A percentile compares a stretch with the other conserved stretches of the same genome.
These are phyloP conservation scores for Chlorella sp. DNA, from an alignment of 139 green algal genomes.

Conservation along the genomic window DNA sequence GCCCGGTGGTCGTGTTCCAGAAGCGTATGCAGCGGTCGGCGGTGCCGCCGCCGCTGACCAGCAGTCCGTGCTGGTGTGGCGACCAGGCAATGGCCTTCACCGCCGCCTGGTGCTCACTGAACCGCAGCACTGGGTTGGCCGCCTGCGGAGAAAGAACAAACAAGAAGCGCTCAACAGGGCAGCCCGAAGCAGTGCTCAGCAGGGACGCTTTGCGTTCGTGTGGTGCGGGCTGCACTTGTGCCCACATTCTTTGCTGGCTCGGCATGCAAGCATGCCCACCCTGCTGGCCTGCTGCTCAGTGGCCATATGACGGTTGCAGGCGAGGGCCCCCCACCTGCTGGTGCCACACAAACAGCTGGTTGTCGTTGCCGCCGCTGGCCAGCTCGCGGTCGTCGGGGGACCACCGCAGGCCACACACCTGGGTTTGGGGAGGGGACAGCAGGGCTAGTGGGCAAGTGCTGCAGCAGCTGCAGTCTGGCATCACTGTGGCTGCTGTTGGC, in stretches of 20 bases:
- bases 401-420: constrained; percentile 93
- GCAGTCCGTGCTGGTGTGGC: constrained; percentile 95
- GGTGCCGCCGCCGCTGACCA: constrained; percentile 95
- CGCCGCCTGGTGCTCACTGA: constrained; percentile 83
- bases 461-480: no score
- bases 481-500: no score
- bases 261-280: no score
- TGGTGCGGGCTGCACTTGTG: no score
- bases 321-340: constrained; percentile 49
- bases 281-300: no score
- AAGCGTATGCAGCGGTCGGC: constrained; percentile 97
- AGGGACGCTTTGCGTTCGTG: no score
- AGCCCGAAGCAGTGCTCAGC: no score
- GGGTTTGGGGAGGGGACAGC: not conserved
- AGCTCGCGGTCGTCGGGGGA: constrained; percentile 84
- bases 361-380: constrained; percentile 91
- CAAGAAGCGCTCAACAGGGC: no score
- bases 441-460: no score
- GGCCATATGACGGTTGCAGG: no score
- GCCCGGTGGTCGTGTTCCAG: constrained; percentile 93
- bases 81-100: constrained; percentile 98
- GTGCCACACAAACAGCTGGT: constrained; percentile 84
- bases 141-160: constrained; percentile 58
- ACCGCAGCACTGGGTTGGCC: constrained; percentile 67
- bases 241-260: no score